These are phyloP conservation scores for Micractinium conductrix DNA, from an alignment of 139 green algal species.

Conservation along the genomic window DNA sequence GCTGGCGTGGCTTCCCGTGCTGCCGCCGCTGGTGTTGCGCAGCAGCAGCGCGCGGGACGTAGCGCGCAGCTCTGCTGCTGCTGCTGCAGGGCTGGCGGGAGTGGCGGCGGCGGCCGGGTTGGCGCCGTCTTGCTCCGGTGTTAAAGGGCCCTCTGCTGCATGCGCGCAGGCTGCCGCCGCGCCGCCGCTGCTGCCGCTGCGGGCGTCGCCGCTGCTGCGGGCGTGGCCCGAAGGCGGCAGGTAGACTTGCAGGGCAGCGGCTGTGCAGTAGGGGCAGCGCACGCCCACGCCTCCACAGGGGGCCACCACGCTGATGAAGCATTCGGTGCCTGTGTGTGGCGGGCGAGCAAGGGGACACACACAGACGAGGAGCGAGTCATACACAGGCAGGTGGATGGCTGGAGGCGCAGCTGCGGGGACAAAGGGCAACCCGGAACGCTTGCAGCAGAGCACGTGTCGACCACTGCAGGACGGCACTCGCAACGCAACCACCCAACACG, in stretches of 20 bases:
- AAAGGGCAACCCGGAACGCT: not conserved
- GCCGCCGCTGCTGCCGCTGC: not conserved
- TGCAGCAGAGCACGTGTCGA: not conserved
- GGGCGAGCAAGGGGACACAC: not conserved
- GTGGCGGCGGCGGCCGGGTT: too few relatives aligned
- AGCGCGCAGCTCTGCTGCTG: too few relatives aligned
- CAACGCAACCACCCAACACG: too few relatives aligned
- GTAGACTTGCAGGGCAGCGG: conserved; percentile 4
- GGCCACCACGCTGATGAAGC: conserved; percentile 14
- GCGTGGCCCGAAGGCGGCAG: not conserved
- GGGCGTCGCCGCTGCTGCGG: not conserved
- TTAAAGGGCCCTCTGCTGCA: not conserved
- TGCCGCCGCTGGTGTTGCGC: not conserved
- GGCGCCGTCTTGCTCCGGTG: not conserved
- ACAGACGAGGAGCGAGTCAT: not conserved
- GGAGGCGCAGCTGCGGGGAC: not conserved
- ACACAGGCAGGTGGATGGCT: not conserved
- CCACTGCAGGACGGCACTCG: not conserved
- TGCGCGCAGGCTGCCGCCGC: not conserved
- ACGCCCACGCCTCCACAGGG: not conserved
- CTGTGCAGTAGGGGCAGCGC: conserved; percentile 18
- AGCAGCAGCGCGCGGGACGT: not conserved
- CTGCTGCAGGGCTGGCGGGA: not conserved
- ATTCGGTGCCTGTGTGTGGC: not conserved
- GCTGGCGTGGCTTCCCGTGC: not conserved